These are phyloP conservation scores for Russula virescens DNA, from an alignment of 768 basidiomycete genomes.

Conservation along the genomic window DNA sequence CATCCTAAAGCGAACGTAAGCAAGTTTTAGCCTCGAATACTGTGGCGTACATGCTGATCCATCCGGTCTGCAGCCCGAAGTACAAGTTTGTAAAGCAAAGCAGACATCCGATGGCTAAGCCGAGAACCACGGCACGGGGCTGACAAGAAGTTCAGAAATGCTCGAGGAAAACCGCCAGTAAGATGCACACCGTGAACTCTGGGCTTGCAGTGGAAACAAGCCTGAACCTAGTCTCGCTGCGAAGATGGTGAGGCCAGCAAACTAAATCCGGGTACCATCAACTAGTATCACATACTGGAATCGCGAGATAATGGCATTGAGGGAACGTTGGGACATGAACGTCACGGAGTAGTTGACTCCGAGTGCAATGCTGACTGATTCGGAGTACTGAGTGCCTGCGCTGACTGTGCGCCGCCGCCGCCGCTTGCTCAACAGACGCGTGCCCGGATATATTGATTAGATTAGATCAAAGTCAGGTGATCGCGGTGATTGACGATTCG, in stretches of 20 bases:
- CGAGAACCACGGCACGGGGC: conserved; percentile 58
- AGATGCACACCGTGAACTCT: conserved; percentile 19
- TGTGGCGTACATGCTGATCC: conserved; percentile 73
- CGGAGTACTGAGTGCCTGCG: no score
- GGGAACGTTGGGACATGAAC: neutral
- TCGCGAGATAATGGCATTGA: neutral
- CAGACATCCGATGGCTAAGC: conserved; percentile 78
- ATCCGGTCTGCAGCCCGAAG: conserved; percentile 83
- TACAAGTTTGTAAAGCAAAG: conserved; percentile 92
- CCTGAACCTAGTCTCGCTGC: neutral
- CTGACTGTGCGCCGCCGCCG: no score
- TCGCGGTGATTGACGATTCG: no score
- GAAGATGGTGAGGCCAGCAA: neutral
- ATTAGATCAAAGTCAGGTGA: neutral
- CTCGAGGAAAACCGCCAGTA: neutral
- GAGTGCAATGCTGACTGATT: no score
- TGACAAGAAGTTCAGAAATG: conserved; percentile 5
- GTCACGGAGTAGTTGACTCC: neutral
- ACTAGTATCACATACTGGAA: conserved; percentile 2
- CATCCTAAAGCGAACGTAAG: conserved; percentile 54
- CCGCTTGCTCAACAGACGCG: neutral
- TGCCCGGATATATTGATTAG: conserved; percentile 6
- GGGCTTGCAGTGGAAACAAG: conserved; percentile 11
- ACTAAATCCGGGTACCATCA: neutral
- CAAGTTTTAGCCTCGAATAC: conserved; percentile 13